Conservation (phyloP, 192 early-diverging fungal genomes). For the Coemansia sp. region DNA sequence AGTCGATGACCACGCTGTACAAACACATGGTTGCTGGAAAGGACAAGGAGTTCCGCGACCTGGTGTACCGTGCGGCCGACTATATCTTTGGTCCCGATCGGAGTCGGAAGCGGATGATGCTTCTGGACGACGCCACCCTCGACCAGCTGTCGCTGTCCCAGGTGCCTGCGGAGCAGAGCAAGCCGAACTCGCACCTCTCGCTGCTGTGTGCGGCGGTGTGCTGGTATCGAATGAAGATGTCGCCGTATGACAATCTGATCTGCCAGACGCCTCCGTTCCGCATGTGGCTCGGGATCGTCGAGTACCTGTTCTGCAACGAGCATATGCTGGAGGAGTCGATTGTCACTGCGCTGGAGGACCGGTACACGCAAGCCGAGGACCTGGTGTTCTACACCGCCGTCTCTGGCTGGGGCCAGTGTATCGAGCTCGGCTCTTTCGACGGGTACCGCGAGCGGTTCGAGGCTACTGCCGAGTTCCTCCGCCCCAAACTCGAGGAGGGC, state of each 20-base stretch:
- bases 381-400: slow-evolving; percentile 89
- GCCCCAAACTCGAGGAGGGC: slow-evolving; percentile 60
- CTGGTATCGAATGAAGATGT: slow-evolving; percentile 81
- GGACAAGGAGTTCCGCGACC: slow-evolving; percentile 69
- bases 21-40: slow-evolving; percentile 92
- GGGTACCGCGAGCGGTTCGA: slow-evolving; percentile 85
- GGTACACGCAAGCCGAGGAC: slow-evolving; percentile 76
- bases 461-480: slow-evolving; percentile 80
- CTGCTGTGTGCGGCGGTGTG: slow-evolving; percentile 92
- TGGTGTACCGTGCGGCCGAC: slow-evolving; percentile 72
- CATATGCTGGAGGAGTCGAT: slow-evolving; percentile 87
- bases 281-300: slow-evolving; percentile 91
- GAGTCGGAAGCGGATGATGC: slow-evolving; percentile 65
- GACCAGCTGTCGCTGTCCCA: slow-evolving; percentile 86
- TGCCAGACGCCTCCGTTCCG: slow-evolving; percentile 95
- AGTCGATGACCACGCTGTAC: slow-evolving; percentile 86
- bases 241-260: slow-evolving; percentile 92
- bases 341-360: slow-evolving; percentile 72
- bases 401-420: slow-evolving; percentile 90
- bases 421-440: slow-evolving; percentile 77
- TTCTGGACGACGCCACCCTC: slow-evolving; percentile 78
- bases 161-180: slow-evolving; percentile 68
- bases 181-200: slow-evolving; percentile 91
- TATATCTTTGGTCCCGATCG: slow-evolving; percentile 79
- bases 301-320: slow-evolving; percentile 84